Evolutionary conservation across 805 yeast genomes (phyloP).

Genomic region (Pichia phayaonensis): DNA sequence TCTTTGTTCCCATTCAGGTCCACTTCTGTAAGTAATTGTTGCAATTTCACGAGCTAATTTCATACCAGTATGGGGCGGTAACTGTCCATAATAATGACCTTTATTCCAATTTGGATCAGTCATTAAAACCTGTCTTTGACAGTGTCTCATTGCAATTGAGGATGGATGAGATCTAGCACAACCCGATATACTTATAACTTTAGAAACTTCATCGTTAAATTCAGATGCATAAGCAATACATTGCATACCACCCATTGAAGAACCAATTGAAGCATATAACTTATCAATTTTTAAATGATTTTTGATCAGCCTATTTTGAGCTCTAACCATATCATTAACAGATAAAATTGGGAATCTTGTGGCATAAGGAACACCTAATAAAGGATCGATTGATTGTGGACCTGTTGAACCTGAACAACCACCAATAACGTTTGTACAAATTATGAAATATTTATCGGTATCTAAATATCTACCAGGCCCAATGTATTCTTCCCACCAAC

Average conservation of each 20-base stretch:
- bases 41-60: slow-evolving; percentile 90
- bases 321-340: slow-evolving; percentile 84
- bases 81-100: slow-evolving; percentile 63
- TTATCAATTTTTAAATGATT: slow-evolving; percentile 55
- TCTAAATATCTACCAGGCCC: slow-evolving; percentile 79
- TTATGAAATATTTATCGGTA: slow-evolving; percentile 70
- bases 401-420: slow-evolving; percentile 96
- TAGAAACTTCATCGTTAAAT: slow-evolving; percentile 67
- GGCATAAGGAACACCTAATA: slow-evolving; percentile 59
- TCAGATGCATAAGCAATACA: slow-evolving; percentile 81
- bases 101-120: slow-evolving; percentile 93
- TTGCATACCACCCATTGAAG: slow-evolving; percentile 99
- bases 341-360: slow-evolving; percentile 84
- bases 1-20: slow-evolving; percentile 94
- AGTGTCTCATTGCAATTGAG: slow-evolving; percentile 87
- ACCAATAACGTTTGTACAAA: slow-evolving; percentile 88
- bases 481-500: slow-evolving; percentile 96
- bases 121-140: slow-evolving; percentile 90
- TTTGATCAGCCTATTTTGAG: slow-evolving; percentile 63
- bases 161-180: slow-evolving; percentile 93
- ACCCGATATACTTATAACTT: slow-evolving; percentile 76
- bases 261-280: slow-evolving; percentile 75
- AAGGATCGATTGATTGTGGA: slow-evolving; percentile 74
- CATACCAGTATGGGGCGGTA: slow-evolving; percentile 95
- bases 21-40: slow-evolving; percentile 87